Percentiles rank a stretch among this genome's conserved stretches.
phyloP scores from a whole-genome alignment of 306 rosid genomes.

The Castanea sativa region DNA sequence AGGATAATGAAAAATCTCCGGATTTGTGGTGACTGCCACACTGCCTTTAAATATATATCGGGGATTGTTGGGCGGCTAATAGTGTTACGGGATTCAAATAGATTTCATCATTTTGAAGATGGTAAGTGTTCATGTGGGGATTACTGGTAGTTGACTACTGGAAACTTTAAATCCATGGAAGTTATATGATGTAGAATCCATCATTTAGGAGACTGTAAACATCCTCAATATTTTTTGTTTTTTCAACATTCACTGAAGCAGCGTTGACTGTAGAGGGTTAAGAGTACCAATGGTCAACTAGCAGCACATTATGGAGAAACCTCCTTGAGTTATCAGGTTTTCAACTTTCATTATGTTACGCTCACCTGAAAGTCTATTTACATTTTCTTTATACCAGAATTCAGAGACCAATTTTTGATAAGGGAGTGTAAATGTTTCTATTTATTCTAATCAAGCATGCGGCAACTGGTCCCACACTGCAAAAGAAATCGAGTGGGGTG shows the following conservation, averaged over 20 bases:
- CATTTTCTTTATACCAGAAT: neutral
- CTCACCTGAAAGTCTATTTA: neutral
- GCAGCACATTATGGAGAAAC: neutral
- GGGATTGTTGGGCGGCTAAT: conserved; percentile 65
- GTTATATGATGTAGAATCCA: too few species aligned
- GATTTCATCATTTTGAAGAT: conserved; percentile 81
- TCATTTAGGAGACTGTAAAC: too few species aligned
- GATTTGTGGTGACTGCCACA: conserved; percentile 91
- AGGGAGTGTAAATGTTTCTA: neutral
- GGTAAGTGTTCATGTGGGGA: conserved; percentile 86
- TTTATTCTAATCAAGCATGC: neutral
- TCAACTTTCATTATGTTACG: neutral
- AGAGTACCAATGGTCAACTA: neutral
- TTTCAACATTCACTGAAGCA: neutral
- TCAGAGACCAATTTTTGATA: neutral
- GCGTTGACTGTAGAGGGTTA: neutral
- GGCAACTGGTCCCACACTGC: neutral
- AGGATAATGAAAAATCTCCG: conserved; percentile 93
- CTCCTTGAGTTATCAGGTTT: neutral
- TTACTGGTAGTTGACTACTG: conserved; percentile 53
- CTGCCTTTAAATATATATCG: conserved; percentile 81
- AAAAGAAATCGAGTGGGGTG: conserved; percentile 48
- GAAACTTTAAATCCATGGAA: neutral
- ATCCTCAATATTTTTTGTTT: too few species aligned
- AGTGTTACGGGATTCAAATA: conserved; percentile 72